Percentiles rank a stretch among this genome's conserved stretches.
Evolutionary conservation across 768 basidiomycete genomes (phyloP).

Genomic region (Agrocybe chaxingu): DNA sequence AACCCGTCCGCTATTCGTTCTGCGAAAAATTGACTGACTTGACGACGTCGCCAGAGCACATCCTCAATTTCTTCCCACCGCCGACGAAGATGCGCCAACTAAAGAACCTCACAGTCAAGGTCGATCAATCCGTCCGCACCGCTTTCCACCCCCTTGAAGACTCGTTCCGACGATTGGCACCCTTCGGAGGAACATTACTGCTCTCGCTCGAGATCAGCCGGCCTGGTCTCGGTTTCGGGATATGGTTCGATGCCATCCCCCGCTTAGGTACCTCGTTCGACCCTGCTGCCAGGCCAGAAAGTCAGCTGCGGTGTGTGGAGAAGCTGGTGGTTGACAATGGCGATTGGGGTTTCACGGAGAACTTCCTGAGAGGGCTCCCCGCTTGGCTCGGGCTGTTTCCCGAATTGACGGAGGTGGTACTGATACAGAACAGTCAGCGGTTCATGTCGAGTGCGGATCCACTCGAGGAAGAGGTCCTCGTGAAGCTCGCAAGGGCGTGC

Average conservation of each 20-base stretch:
- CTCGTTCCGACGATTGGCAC: slow-evolving; percentile 10
- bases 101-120: slow-evolving; percentile 5
- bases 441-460: background rate
- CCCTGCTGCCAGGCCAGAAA: slow-evolving; percentile 9
- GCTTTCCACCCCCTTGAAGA: slow-evolving; percentile 13
- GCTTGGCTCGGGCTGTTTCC: slow-evolving; percentile 16
- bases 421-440: background rate
- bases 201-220: slow-evolving; percentile 12
- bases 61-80: slow-evolving; percentile 15
- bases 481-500: too few relatives aligned
- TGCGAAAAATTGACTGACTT: slow-evolving; percentile 12
- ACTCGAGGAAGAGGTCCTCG: too few relatives aligned
- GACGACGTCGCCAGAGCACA: slow-evolving; percentile 13
- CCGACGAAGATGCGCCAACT: slow-evolving; percentile 5
- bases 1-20: background rate
- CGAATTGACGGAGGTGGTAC: slow-evolving; percentile 9
- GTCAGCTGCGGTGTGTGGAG: slow-evolving; percentile 11
- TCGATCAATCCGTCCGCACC: slow-evolving; percentile 10
- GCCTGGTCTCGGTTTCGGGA: slow-evolving; percentile 13
- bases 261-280: slow-evolving; percentile 1
- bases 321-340: slow-evolving; percentile 17
- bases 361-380: slow-evolving; percentile 5
- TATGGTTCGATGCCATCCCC: slow-evolving; percentile 12
- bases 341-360: slow-evolving; percentile 14
- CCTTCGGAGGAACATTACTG: slow-evolving; percentile 10